Conservation (phyloP, 2,329 filamentous ascomycete genomes). For the Chrysoporthe deuterocubensis region DNA sequence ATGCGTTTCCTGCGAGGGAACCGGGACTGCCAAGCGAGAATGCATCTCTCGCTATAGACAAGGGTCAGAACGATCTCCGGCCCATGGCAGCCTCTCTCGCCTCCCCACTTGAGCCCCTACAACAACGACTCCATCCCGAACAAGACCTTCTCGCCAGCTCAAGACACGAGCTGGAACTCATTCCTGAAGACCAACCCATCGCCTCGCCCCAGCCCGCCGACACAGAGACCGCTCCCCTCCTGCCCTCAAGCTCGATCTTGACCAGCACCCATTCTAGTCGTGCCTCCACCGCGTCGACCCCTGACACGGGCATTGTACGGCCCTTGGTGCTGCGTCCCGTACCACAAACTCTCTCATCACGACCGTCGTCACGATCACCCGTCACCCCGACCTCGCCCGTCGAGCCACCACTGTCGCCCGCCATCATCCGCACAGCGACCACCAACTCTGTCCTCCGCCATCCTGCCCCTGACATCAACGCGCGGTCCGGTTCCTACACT, state of each 20-base stretch:
- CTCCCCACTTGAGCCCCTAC: conserved; percentile 3
- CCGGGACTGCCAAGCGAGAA: conserved; percentile 11
- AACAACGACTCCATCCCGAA: conserved; percentile 8
- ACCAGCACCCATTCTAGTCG: conserved; percentile 18
- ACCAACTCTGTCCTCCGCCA: conserved; percentile 55
- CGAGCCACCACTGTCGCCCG: conserved; percentile 37
- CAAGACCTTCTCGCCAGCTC: conserved; percentile 21
- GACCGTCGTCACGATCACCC: conserved; percentile 22
- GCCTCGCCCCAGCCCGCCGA: conserved; percentile 16
- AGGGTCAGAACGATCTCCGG: conserved; percentile 4
- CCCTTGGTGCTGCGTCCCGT: conserved; percentile 22
- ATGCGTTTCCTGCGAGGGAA: neutral
- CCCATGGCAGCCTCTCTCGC: conserved; percentile 7
- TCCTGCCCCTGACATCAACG: conserved; percentile 65
- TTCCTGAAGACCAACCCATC: conserved; percentile 27
- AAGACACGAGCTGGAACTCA: conserved; percentile 27
- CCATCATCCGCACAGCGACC: conserved; percentile 53
- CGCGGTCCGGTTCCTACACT: conserved; percentile 63
- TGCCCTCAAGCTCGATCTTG: conserved; percentile 1
- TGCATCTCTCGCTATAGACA: conserved; percentile 7
- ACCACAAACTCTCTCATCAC: conserved; percentile 20
- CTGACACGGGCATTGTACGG: conserved; percentile 23
- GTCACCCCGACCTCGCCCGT: conserved; percentile 16
- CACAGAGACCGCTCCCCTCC: conserved; percentile 16
- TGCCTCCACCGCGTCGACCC: conserved; percentile 25